Conservation (phyloP, 2,329 filamentous ascomycete species). For the Ascochyta viciae-villosae region DNA sequence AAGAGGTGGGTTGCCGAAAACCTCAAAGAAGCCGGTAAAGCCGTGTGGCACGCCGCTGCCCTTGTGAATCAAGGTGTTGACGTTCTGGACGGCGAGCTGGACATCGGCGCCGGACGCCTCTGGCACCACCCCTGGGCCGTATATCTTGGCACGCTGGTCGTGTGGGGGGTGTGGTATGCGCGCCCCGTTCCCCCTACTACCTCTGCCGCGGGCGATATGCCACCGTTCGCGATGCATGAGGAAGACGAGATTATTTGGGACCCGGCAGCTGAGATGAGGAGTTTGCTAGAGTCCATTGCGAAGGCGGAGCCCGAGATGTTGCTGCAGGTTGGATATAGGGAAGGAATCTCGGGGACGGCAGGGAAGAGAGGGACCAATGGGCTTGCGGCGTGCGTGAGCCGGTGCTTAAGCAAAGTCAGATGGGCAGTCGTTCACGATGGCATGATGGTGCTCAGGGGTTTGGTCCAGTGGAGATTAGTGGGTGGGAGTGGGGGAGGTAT, state of each 20-base stretch:
- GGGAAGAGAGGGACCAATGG: constrained; percentile 60
- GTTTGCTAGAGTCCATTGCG: constrained; percentile 51
- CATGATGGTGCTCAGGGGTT: constrained; percentile 61
- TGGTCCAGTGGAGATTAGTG: constrained; percentile 50
- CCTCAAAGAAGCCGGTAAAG: constrained; percentile 49
- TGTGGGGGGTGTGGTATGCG: constrained; percentile 65
- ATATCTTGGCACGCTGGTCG: constrained; percentile 65
- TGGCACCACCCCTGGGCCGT: constrained; percentile 70
- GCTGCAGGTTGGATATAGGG: constrained; percentile 21
- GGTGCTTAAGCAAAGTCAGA: constrained; percentile 62
- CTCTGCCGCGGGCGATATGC: constrained; percentile 1
- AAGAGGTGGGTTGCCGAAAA: constrained; percentile 57
- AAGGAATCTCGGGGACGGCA: constrained; percentile 47
- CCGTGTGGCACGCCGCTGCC: constrained; percentile 62
- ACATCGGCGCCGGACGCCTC: constrained; percentile 58
- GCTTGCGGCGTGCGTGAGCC: constrained; percentile 63
- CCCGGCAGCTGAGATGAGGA: constrained; percentile 58
- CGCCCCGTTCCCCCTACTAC: constrained; percentile 21
- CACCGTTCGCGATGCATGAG: constrained; percentile 21
- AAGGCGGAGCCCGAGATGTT: constrained; percentile 49
- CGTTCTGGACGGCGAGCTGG: constrained; percentile 52
- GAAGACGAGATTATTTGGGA: constrained; percentile 61
- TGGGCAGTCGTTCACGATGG: constrained; percentile 70
- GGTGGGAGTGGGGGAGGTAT: constrained; percentile 30
- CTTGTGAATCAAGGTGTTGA: constrained; percentile 60